Base-by-base conservation (phyloP, 2,329 filamentous ascomycete genomes). In the Colletotrichum aenigma region DNA sequence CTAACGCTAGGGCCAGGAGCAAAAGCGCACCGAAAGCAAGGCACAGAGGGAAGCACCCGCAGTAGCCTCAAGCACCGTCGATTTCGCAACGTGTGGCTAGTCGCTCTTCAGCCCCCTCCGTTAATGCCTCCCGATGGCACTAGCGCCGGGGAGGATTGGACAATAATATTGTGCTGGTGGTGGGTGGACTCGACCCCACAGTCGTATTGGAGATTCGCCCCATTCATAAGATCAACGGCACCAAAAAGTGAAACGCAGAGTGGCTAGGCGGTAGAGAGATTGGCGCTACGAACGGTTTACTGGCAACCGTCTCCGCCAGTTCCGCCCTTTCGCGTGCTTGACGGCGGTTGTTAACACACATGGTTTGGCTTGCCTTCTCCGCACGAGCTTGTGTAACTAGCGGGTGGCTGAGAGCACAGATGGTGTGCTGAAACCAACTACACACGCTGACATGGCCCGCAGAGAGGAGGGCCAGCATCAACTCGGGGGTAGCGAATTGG, bases 11-110 rank as follows among this genome's bases (percentile, higher is more conserved):
- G 48, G 7, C n/a, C 62, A 58, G 55, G 58, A 64, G 21, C 28
- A 34, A 52, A 21, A 18, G 24, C 21, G 62, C 69, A 64, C 26
- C 55, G 70, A 68, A 76, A 74, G 65, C 74, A 76, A 76, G 74
- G 74, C 74, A 76, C 70, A 66, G 32, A 34, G 48, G 28, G 64
- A 48, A n/a, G 18, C 48, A 60, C 48, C 34, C 36, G 70, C 73
- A 73, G 73, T 73, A 75, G 73, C 13, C 69, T 75, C 64, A 13
- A 55, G 58, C 73, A 64, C 73, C 56, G 43, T 75, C 58, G 58
- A 48, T 68, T 69, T 26, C 43, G 30, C n/a, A 48, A 13, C 52
- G 32, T 28, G 52, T 60, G 26, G 62, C 71, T 58, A 74, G 67
- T 56, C 73, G 30, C 64, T 36, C 15, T 62, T 61, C 26, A 5